Evolutionary conservation across 148 eudicot species (phyloP).

Genomic region (Cornus florida): DNA sequence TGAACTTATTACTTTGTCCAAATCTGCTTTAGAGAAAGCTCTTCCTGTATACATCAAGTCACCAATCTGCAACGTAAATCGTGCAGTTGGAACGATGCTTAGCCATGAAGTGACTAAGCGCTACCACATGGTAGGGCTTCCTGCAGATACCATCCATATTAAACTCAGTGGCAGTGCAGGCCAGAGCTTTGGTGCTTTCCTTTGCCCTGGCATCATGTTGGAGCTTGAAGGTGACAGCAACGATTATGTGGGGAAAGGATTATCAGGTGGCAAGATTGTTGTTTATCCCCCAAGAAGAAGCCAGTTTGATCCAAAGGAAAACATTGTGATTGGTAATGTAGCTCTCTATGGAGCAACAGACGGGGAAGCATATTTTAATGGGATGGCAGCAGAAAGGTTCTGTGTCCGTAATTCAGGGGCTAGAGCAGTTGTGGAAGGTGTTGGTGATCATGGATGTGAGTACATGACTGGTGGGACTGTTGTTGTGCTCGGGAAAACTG

Average conservation of each 20-base stretch:
- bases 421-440: slow-evolving; percentile 96
- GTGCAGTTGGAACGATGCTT: slow-evolving; percentile 99
- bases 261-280: slow-evolving; percentile 91
- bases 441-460: slow-evolving; percentile 99
- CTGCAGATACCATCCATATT: slow-evolving; percentile 81
- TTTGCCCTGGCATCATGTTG: slow-evolving; percentile 86
- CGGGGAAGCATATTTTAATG: slow-evolving; percentile 96
- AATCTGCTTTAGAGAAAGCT: slow-evolving; percentile 71
- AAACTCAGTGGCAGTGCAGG: slow-evolving; percentile 96
- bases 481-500: slow-evolving; percentile 87
- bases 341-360: slow-evolving; percentile 91
- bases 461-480: slow-evolving; percentile 99
- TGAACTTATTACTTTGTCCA: slow-evolving; percentile 56
- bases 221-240: slow-evolving; percentile 99
- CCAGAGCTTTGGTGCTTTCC: slow-evolving; percentile 96
- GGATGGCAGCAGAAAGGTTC: slow-evolving; percentile 99
- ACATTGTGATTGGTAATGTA: slow-evolving; percentile 96
- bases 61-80: slow-evolving; percentile 76
- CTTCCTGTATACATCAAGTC: slow-evolving; percentile 87
- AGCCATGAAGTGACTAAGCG: slow-evolving; percentile 99
- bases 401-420: slow-evolving; percentile 98
- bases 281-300: slow-evolving; percentile 92
- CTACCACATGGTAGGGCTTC: slow-evolving; percentile 68
- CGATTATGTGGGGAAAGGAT: slow-evolving; percentile 98
- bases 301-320: slow-evolving; percentile 91